Conservation (phyloP, 345 rosid genomes). For the Arabidopsis suecica region DNA sequence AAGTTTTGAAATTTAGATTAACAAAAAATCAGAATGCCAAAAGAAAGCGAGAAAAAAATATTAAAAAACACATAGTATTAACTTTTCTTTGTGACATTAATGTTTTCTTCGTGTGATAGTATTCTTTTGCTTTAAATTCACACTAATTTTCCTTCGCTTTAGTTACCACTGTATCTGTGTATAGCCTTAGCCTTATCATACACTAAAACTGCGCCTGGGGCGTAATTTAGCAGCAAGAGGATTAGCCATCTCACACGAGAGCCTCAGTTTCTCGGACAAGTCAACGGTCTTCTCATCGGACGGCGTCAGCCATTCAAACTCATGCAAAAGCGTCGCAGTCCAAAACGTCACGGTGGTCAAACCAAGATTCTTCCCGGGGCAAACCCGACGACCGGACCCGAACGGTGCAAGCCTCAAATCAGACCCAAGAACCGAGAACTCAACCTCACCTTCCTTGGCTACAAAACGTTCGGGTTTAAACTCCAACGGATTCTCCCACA, state of each 20-base stretch:
- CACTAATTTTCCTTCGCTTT: not conserved
- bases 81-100: slow-evolving; percentile 1
- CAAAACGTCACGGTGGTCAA: slow-evolving; percentile 69
- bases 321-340: slow-evolving; percentile 74
- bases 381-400: slow-evolving; percentile 81
- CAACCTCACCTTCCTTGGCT: slow-evolving; percentile 49
- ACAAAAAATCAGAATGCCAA: not conserved
- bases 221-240: slow-evolving; percentile 59
- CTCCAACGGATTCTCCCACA: slow-evolving; percentile 68
- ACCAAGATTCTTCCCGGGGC: slow-evolving; percentile 82
- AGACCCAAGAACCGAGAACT: slow-evolving; percentile 78
- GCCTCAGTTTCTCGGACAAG: slow-evolving; percentile 71
- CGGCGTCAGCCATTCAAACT: slow-evolving; percentile 70
- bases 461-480: slow-evolving; percentile 73
- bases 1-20: not conserved
- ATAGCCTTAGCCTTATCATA: not conserved
- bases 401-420: slow-evolving; percentile 90
- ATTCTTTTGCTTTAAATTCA: not conserved
- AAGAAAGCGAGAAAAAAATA: not conserved
- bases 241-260: slow-evolving; percentile 86
- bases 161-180: not conserved
- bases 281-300: slow-evolving; percentile 53
- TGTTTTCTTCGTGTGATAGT: too few relatives aligned
- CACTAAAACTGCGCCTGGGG: slow-evolving; percentile 45
- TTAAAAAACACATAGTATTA: not conserved